Evolutionary conservation across 768 basidiomycete genomes (phyloP), one percentile per base, ranked within the genome.

Genomic region (Termitomyces sp.): DNA sequence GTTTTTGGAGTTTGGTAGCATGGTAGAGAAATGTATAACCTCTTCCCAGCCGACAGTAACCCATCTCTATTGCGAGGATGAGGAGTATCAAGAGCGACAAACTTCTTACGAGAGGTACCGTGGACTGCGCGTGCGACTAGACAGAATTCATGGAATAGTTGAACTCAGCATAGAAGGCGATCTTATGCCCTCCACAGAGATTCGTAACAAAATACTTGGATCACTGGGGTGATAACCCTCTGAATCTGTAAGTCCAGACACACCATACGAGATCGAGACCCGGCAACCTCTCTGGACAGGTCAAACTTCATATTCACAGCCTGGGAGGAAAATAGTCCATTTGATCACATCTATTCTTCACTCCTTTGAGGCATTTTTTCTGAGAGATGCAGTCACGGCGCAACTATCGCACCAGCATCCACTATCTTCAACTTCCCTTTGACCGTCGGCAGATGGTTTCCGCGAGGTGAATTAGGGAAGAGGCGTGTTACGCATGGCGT

Each of bases 271-370:
- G 54, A 91, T 74, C 37, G 80, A 79, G 62, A 91, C 72, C 50
- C 85, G n/a, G n/a, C n/a, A 87, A 10, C 90, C 91, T 59, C 82
- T 81, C 62, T 82, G 79, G 52, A 93, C 82, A 1, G 78, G 72
- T 66, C 91, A 86, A 55, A 89, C 78, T 66, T 89, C 86, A 61
- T 85, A 83, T 19, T 89, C 84, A 70, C 87, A 89, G 60, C 90
- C 88, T 5, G 82, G 76, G 50, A 84, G 73, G 72, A 87, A 86
- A 19, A 87, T 89, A 0, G 83, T 78, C 90, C 90, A 92, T 58
- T 92, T 89, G 57, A 91, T 76, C 61, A 87, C 81, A 5, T 80
- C 85, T 33, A 74, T 71, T 64, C 85, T 84, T 38, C 86, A 81
- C 84, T 0, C 81, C 72, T 6, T 80, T 84, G 43, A 75, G 75